Base-by-base conservation (phyloP, 78 protist genomes). In the Dictyostelium capitatum region DNA sequence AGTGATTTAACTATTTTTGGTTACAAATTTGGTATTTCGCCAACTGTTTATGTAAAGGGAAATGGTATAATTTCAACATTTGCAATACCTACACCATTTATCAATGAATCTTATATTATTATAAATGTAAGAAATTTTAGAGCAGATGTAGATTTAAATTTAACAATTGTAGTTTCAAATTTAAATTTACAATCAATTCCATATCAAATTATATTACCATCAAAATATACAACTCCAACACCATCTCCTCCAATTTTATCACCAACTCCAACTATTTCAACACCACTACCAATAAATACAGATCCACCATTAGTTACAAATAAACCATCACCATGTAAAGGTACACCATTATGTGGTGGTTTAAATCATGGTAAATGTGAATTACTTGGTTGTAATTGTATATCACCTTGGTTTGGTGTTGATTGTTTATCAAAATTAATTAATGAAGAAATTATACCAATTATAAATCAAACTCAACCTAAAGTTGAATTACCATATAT, bases 311-410 rank as follows among this genome's bases (percentile, higher is more conserved):
- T 37, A 37, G 43, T 37, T 2, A 37, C 43, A 1, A 37, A 37
- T 2, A 53, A 15, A 15, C 23, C 6, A 53, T 53, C 19, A n/a
- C 59, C 59, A 59, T 59, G 69, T 23, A 59, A 23, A 59, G 69
- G 69, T 17, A n/a, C 17, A n/a, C 69, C 69, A 23, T 59, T 59
- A 59, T 67, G 75, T 67, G 75, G 75, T 67, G 75, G 75, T 10
- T 47, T 3, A 32, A 5, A 11, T 30, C 41, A 67, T 30, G 75
- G 75, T 11, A 14, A 0, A 14, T 67, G 75, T 11, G 10, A 59
- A 17, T n/a, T 1, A n/a, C 1, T 19, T 8, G 75, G 75, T 1
- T 67, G 75, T 67, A 32, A 0, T 10, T 67, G 75, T 32, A 67
- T 11, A 10, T 32, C 47, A 25, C 48, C 32, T 14, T 67, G 43